Conservation (phyloP, 2,329 filamentous ascomycete species). For the Penicillium brasilianum region DNA sequence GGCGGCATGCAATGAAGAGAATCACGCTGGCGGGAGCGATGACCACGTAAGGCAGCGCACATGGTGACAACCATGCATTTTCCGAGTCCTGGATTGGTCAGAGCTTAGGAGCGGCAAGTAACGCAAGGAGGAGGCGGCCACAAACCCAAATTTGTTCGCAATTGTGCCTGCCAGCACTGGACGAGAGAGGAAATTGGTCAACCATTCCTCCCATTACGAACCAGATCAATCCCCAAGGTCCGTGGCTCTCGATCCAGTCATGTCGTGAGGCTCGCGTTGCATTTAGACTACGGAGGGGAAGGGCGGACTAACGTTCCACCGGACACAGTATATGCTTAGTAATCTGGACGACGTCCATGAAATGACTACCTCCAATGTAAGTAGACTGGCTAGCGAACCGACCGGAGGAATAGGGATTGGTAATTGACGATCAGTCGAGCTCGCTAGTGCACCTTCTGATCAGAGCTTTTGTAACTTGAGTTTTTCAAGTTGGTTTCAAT, state of each 20-base stretch:
- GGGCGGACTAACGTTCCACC: constrained; percentile 24
- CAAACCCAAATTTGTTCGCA: constrained; percentile 31
- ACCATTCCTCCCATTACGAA: constrained; percentile 19
- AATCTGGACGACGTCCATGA: too few species aligned
- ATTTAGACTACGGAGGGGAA: constrained; percentile 12
- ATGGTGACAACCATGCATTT: constrained; percentile 42
- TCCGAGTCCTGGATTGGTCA: constrained; percentile 41
- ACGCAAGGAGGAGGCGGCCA: constrained; percentile 7
- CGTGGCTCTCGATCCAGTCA: background rate
- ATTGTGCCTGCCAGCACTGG: constrained; percentile 5
- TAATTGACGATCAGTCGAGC: too few species aligned
- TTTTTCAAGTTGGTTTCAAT: too few species aligned
- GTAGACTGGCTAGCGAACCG: too few species aligned
- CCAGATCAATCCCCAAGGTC: background rate
- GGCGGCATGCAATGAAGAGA: constrained; percentile 33
- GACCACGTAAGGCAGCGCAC: constrained; percentile 43
- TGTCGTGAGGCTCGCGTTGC: constrained; percentile 4
- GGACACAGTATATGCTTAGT: constrained; percentile 4
- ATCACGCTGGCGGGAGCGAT: constrained; percentile 36
- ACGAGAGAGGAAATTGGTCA: constrained; percentile 24
- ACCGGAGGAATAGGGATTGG: too few species aligned
- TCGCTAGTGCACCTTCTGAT: too few species aligned
- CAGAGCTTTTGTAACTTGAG: too few species aligned
- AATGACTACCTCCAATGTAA: too few species aligned
- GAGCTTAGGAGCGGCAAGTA: constrained; percentile 9